A percentile compares a stretch with the other conserved stretches of the same genome.
These are phyloP conservation scores for Erysiphe pulchra DNA, from an alignment of 2,329 filamentous ascomycete species.

Conservation along the genomic window DNA sequence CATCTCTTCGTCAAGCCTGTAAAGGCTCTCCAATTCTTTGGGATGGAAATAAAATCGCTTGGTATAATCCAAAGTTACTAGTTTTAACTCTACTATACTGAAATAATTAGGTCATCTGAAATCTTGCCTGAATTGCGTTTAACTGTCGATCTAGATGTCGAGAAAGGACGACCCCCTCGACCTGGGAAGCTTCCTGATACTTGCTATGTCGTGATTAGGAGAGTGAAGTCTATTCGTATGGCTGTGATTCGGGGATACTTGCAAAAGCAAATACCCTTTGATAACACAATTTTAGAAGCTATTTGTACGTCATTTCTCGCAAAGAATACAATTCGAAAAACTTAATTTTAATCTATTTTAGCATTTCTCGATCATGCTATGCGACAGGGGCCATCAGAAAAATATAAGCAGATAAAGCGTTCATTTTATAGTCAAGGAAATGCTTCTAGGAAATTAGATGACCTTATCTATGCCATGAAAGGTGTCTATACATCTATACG, in stretches of 20 bases:
- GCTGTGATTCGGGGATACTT: slow-evolving; percentile 41
- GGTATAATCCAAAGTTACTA: slow-evolving; percentile 24
- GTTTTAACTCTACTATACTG: background rate
- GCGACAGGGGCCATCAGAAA: slow-evolving; percentile 47
- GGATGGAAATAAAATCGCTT: slow-evolving; percentile 68
- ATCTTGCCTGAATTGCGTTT: slow-evolving; percentile 26
- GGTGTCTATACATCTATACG: slow-evolving; percentile 74
- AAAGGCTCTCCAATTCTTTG: slow-evolving; percentile 33
- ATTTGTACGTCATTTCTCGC: slow-evolving; percentile 28
- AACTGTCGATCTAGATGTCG: slow-evolving; percentile 46
- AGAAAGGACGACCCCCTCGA: slow-evolving; percentile 17
- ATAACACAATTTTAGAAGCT: slow-evolving; percentile 45
- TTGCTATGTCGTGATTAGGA: slow-evolving; percentile 34
- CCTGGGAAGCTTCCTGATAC: slow-evolving; percentile 14
- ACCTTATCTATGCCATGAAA: slow-evolving; percentile 54
- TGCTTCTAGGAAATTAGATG: slow-evolving; percentile 24
- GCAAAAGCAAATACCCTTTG: slow-evolving; percentile 28
- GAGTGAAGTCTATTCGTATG: slow-evolving; percentile 44
- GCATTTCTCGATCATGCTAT: slow-evolving; percentile 76
- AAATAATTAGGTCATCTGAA: slow-evolving; percentile 11
- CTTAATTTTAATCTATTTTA: slow-evolving; percentile 8
- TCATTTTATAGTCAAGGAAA: slow-evolving; percentile 38
- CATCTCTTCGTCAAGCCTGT: slow-evolving; percentile 22
- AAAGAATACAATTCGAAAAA: background rate
- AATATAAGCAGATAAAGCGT: slow-evolving; percentile 48